These are phyloP conservation scores for Lumnitzera racemosa DNA, from an alignment of 345 rosid species.

Conservation along the genomic window DNA sequence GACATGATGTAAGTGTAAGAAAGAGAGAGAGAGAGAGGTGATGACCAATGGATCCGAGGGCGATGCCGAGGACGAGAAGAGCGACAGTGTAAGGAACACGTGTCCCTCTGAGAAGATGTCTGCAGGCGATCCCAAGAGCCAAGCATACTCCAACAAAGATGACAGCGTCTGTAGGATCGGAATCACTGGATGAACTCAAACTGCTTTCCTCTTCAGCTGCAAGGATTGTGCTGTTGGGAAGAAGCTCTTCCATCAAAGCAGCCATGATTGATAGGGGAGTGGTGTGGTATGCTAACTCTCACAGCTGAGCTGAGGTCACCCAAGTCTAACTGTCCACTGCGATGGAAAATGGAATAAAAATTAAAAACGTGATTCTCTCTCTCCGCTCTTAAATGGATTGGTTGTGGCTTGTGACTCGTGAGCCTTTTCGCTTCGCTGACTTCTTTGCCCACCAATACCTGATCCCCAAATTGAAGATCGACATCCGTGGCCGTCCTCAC, in stretches of 20 bases:
- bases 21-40: neutral
- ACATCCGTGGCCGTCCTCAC: no score
- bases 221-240: conserved; percentile 15
- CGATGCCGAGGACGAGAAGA: conserved; percentile 79
- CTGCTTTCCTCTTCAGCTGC: conserved; percentile 9
- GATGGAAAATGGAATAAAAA: no score
- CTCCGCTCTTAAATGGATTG: no score
- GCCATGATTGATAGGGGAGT: conserved; percentile 16
- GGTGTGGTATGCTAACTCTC: neutral
- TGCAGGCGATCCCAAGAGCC: conserved; percentile 67
- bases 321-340: no score
- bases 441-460: no score
- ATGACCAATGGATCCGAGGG: conserved; percentile 76
- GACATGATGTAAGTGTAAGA: neutral
- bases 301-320: neutral
- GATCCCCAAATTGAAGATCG: no score
- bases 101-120: conserved; percentile 80
- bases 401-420: no score
- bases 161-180: conserved; percentile 63
- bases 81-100: conserved; percentile 93
- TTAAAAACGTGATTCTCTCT: no score
- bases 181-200: neutral
- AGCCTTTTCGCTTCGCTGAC: no score
- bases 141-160: conserved; percentile 69
- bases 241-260: conserved; percentile 10